Evolutionary conservation across 2,329 filamentous ascomycete genomes (phyloP).

Genomic region (Verticillium klebahnii): DNA sequence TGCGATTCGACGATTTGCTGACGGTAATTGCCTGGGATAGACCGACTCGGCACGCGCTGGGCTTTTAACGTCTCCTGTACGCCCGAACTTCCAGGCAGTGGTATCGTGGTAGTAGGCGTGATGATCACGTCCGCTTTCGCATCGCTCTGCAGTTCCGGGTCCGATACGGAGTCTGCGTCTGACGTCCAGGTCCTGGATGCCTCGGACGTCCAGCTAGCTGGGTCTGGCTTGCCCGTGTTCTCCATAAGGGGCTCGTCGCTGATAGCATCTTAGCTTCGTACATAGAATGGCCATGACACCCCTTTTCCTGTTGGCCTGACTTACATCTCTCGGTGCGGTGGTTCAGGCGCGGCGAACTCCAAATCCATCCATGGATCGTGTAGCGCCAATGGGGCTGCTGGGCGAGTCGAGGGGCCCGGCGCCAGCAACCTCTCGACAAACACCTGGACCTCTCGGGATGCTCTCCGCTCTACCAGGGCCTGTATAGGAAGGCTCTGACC

Average conservation of each 20-base stretch:
- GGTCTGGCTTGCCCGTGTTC: not conserved
- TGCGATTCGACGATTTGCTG: too few relatives aligned
- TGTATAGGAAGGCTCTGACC: not conserved
- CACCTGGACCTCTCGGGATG: not conserved
- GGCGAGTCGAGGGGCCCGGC: not conserved
- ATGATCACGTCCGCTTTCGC: too few relatives aligned
- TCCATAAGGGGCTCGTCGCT: not conserved
- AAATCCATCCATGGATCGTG: not conserved
- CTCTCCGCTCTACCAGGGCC: not conserved
- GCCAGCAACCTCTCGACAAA: not conserved
- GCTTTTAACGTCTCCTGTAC: too few relatives aligned
- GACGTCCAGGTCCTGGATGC: not conserved
- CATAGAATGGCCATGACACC: too few relatives aligned
- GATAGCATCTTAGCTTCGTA: too few relatives aligned
- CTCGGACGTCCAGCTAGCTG: not conserved
- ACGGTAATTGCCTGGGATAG: too few relatives aligned
- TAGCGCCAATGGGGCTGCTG: too few relatives aligned
- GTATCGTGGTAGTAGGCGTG: too few relatives aligned
- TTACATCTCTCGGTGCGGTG: not conserved
- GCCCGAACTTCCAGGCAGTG: too few relatives aligned
- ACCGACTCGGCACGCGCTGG: too few relatives aligned
- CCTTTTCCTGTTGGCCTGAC: not conserved
- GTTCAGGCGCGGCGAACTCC: not conserved
- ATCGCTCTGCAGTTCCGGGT: not conserved
- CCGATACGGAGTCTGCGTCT: not conserved